Evolutionary conservation across 345 rosid species (phyloP).

Genomic region (rapeseed (Brassica napus)): DNA sequence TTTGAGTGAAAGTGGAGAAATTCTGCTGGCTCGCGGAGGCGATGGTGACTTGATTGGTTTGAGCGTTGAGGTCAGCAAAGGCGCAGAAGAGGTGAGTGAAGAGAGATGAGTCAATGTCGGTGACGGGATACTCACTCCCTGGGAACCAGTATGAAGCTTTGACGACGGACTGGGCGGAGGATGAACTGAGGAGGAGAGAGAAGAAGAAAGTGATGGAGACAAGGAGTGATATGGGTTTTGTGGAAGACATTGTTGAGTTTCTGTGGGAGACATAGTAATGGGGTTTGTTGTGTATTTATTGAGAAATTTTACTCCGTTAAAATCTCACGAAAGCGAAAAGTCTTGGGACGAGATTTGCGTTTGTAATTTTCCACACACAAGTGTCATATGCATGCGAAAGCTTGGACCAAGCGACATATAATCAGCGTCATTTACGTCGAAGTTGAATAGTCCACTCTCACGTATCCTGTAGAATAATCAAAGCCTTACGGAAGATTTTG

Average conservation of each 20-base stretch:
- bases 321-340: slow-evolving; percentile 19
- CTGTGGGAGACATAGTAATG: slow-evolving; percentile 17
- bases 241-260: slow-evolving; percentile 26
- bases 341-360: neutral
- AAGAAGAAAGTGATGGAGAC: slow-evolving; percentile 29
- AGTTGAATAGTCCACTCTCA: neutral
- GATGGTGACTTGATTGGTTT: slow-evolving; percentile 46
- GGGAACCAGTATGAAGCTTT: slow-evolving; percentile 61
- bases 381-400: slow-evolving; percentile 8
- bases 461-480: neutral
- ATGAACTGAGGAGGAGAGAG: slow-evolving; percentile 23
- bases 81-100: slow-evolving; percentile 68
- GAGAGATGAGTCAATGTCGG: slow-evolving; percentile 53
- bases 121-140: slow-evolving; percentile 34
- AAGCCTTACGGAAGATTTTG: slow-evolving; percentile 9
- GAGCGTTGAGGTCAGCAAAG: slow-evolving; percentile 49
- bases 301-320: neutral
- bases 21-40: slow-evolving; percentile 44
- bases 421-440: neutral
- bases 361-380: slow-evolving; percentile 4
- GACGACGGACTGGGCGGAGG: slow-evolving; percentile 45
- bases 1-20: slow-evolving; percentile 60
- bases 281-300: slow-evolving; percentile 19
- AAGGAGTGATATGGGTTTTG: slow-evolving; percentile 7
- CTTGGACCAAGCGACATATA: slow-evolving; percentile 15